Base-by-base conservation (phyloP, 177 flowering plant genomes). In the Vitis hybrid region DNA sequence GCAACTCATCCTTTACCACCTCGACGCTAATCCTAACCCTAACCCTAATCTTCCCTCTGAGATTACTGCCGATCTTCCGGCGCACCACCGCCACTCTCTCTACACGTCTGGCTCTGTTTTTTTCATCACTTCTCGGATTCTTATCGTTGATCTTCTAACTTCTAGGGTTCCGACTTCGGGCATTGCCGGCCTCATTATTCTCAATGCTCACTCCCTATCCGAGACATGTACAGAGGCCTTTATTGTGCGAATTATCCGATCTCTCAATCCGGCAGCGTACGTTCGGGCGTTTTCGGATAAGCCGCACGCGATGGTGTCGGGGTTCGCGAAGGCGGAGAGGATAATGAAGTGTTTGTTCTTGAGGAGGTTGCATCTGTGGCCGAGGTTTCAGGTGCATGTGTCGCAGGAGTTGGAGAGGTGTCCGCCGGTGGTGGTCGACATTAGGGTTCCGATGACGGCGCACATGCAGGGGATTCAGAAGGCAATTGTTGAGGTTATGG, bases 331-430 rank as follows among this genome's bases (percentile, higher is more conserved):
- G 77, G 87, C 94, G 1, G 98, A 96, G 82, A 62, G 97, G 76
- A 86, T 79, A 3, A 83, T 96, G 86, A 89, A 86, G 78, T 82
- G 87, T 51, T 78, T 96, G 74, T 84, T 64, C 51, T 62, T 93
- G 1, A 78, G 86, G 76, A 84, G 75, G 67, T 70, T 93, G 72
- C 90, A 89, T 70, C 74, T 96, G 51, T 93, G 98, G 99, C 99
- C 99, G n/a, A 81, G 99, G 82, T 96, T 96, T 81, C 99, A 96
- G 71, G 91, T 96, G 1, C 79, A 79, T 53, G 97, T 96, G 12
- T 86, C 92, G 16, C 82, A 96, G 82, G 95, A 96, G 65, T 71
- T 96, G 68, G 99, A 96, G 89, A 80, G 75, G 74, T 79, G 82
- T 18, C 91, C 92, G 20, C 96, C 98, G 1, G 83, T 60, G 56